Evolutionary conservation across 1,139 yeast genomes (phyloP).

Genomic region (Yamadazyma diospyri): DNA sequence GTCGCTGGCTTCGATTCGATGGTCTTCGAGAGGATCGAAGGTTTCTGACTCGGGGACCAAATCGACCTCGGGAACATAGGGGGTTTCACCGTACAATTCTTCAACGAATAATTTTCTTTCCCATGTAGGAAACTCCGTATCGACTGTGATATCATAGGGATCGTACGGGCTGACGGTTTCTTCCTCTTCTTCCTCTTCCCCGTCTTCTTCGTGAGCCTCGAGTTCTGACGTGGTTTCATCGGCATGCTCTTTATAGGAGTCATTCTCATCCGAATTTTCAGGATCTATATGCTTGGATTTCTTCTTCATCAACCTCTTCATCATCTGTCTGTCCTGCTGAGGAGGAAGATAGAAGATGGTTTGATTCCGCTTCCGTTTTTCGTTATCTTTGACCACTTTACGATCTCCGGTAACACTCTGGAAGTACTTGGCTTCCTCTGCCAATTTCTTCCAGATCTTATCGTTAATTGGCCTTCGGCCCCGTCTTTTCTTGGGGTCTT

Average conservation of each 20-base stretch:
- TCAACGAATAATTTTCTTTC: constrained; percentile 33
- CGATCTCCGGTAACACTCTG: constrained; percentile 40
- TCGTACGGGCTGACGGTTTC: constrained; percentile 32
- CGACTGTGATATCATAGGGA: constrained; percentile 36
- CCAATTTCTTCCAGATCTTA: constrained; percentile 2
- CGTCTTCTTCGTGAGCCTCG: constrained; percentile 9
- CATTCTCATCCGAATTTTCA: constrained; percentile 4
- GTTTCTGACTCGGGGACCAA: constrained; percentile 16
- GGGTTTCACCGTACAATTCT: constrained; percentile 20
- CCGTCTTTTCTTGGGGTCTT: constrained; percentile 8
- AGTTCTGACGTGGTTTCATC: constrained; percentile 3
- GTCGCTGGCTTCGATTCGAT: constrained; percentile 21
- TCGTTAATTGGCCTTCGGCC: neutral
- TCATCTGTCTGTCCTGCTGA: constrained; percentile 14
- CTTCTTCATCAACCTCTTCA: constrained; percentile 12
- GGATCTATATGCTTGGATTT: constrained; percentile 5
- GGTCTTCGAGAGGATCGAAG: constrained; percentile 17
- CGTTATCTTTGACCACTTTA: constrained; percentile 27
- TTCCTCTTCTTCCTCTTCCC: constrained; percentile 17
- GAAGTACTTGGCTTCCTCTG: constrained; percentile 33
- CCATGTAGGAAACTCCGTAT: constrained; percentile 29
- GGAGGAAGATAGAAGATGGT: constrained; percentile 27
- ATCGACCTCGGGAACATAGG: constrained; percentile 23
- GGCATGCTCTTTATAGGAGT: constrained; percentile 8
- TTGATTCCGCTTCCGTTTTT: constrained; percentile 29